Evolutionary conservation across 2,329 filamentous ascomycete genomes (phyloP).

Genomic region (Xylaria sp.): DNA sequence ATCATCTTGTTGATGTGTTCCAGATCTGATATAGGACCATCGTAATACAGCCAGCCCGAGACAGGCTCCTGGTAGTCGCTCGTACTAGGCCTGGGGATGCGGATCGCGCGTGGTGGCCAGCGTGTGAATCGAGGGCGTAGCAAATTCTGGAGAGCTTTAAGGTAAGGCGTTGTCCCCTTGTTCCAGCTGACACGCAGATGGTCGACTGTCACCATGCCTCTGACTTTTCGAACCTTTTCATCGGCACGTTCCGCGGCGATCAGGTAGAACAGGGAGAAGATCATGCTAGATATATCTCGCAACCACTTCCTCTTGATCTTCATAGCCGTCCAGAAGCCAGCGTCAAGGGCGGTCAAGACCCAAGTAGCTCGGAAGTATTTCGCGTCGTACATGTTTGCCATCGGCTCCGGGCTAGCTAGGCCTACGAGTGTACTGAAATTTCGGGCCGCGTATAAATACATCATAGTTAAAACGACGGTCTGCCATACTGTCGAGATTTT

Average conservation of each 20-base stretch:
- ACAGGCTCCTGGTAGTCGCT: conserved; percentile 86
- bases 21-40: conserved; percentile 79
- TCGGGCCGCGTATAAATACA: conserved; percentile 87
- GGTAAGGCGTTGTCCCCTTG: conserved; percentile 86
- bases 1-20: conserved; percentile 77
- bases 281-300: conserved; percentile 77
- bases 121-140: conserved; percentile 78
- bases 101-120: conserved; percentile 79
- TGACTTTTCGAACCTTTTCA: conserved; percentile 91
- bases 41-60: conserved; percentile 89
- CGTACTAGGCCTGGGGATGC: conserved; percentile 77
- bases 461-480: conserved; percentile 80
- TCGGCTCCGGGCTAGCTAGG: conserved; percentile 87
- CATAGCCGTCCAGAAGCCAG: conserved; percentile 99
- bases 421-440: conserved; percentile 94
- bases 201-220: conserved; percentile 84
- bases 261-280: conserved; percentile 89
- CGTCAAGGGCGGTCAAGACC: conserved; percentile 92
- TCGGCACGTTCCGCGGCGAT: conserved; percentile 92
- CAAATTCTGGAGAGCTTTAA: conserved; percentile 71
- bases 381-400: conserved; percentile 90
- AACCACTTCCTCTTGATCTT: conserved; percentile 78
- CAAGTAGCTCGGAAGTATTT: conserved; percentile 96
- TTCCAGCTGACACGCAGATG: conserved; percentile 95
- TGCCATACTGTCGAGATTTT: conserved; percentile 84